Evolutionary conservation across 2,329 filamentous ascomycete species (phyloP).

Genomic region (Alternaria metachromatica): DNA sequence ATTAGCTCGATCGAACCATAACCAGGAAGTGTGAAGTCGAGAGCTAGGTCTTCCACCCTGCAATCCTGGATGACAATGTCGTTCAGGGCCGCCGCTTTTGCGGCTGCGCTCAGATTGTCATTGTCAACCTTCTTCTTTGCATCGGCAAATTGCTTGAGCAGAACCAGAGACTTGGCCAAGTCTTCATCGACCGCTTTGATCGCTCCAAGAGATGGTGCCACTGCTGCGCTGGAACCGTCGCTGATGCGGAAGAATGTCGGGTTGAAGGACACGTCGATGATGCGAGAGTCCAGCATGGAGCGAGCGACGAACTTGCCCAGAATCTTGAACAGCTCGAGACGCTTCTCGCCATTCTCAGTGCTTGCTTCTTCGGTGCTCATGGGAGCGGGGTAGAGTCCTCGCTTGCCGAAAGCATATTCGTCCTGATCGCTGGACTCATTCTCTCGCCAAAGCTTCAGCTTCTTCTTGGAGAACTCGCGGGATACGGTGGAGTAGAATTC

Average conservation of each 20-base stretch:
- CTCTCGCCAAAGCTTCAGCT: slow-evolving; percentile 94
- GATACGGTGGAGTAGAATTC: slow-evolving; percentile 99
- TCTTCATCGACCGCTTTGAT: slow-evolving; percentile 88
- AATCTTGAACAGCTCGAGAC: slow-evolving; percentile 87
- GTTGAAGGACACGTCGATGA: slow-evolving; percentile 97
- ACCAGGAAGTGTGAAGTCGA: slow-evolving; percentile 95
- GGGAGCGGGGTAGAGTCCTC: slow-evolving; percentile 89
- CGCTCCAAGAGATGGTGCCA: slow-evolving; percentile 85
- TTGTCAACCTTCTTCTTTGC: slow-evolving; percentile 85
- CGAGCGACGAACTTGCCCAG: slow-evolving; percentile 97
- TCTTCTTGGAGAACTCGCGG: slow-evolving; percentile 96
- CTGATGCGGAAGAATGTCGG: slow-evolving; percentile 96
- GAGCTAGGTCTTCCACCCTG: slow-evolving; percentile 81
- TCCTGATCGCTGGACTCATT: slow-evolving; percentile 75
- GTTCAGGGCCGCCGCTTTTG: slow-evolving; percentile 75
- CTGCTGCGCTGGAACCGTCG: slow-evolving; percentile 65
- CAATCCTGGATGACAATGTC: slow-evolving; percentile 77
- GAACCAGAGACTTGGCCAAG: slow-evolving; percentile 81
- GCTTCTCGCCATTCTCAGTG: slow-evolving; percentile 82
- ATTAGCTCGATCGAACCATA: slow-evolving; percentile 84
- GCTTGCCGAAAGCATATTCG: slow-evolving; percentile 84
- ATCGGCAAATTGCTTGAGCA: slow-evolving; percentile 84
- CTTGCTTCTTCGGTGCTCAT: slow-evolving; percentile 79
- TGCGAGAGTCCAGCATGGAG: slow-evolving; percentile 97
- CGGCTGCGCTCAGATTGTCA: slow-evolving; percentile 65